Conservation (phyloP, 768 basidiomycete genomes). For the Boletus rex-veris region DNA sequence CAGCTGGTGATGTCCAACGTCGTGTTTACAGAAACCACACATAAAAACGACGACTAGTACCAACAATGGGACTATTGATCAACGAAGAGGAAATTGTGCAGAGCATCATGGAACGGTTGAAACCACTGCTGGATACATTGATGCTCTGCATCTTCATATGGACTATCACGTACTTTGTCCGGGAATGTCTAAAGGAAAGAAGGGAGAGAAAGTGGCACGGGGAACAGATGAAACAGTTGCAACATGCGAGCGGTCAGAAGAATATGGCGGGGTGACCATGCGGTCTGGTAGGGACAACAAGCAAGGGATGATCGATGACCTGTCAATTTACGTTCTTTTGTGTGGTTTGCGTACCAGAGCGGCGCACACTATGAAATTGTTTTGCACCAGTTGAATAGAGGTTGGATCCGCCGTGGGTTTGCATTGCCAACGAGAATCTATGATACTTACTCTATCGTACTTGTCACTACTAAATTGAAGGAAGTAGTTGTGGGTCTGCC, state of each 20-base stretch:
- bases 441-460: no score
- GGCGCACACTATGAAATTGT: no score
- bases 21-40: not conserved
- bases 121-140: slow-evolving; percentile 10
- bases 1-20: not conserved
- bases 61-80: slow-evolving; percentile 18
- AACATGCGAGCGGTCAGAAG: not conserved
- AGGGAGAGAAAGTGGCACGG: slow-evolving; percentile 18
- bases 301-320: not conserved
- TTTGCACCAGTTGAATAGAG: no score
- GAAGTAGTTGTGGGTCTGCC: no score
- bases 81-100: slow-evolving; percentile 17
- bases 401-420: no score
- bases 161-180: slow-evolving; percentile 16
- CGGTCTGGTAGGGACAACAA: not conserved
- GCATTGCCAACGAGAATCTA: no score
- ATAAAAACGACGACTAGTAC: not conserved
- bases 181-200: slow-evolving; percentile 14
- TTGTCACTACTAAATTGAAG: no score
- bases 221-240: slow-evolving; percentile 14
- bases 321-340: no score
- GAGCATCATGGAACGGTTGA: slow-evolving; percentile 5
- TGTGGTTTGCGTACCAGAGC: no score
- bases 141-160: slow-evolving; percentile 14
- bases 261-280: not conserved